These are phyloP conservation scores for Leptodermis oblonga DNA, from an alignment of 257 asterid genomes.

Conservation along the genomic window DNA sequence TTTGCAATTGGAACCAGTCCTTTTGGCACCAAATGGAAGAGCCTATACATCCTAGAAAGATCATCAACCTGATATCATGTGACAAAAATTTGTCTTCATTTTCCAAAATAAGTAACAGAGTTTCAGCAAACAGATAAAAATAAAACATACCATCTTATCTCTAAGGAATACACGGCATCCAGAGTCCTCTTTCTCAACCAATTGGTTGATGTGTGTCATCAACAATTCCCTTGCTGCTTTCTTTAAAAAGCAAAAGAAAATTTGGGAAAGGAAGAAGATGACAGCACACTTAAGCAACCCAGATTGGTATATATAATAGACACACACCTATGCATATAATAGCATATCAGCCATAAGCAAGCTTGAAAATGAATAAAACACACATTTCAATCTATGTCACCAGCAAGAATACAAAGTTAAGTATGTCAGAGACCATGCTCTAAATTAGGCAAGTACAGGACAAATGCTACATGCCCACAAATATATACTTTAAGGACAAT, in stretches of 20 bases:
- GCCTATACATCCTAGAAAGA: constrained; percentile 56
- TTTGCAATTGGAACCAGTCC: constrained; percentile 44
- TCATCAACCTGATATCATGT: constrained; percentile 41
- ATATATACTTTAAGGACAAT: too few species aligned
- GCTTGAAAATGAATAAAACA: background rate
- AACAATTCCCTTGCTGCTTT: constrained; percentile 41
- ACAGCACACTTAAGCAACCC: background rate
- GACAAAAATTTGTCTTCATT: background rate
- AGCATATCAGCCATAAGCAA: background rate
- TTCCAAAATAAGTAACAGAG: background rate
- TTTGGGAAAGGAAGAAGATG: background rate
- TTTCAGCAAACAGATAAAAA: background rate
- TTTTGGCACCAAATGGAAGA: constrained; percentile 34
- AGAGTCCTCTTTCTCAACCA: constrained; percentile 58
- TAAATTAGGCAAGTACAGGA: background rate
- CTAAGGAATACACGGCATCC: constrained; percentile 56
- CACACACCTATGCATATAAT: background rate
- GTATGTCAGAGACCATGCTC: too few species aligned
- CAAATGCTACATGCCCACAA: background rate
- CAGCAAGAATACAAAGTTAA: background rate
- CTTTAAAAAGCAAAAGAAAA: constrained; percentile 19
- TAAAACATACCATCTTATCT: constrained; percentile 45
- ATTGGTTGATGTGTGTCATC: constrained; percentile 33
- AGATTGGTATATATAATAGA: background rate
- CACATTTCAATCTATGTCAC: too few species aligned